Percentiles rank a stretch among this genome's conserved stretches.
These are phyloP conservation scores for Rubus idaeus DNA, from an alignment of 306 rosid genomes.

Conservation along the genomic window DNA sequence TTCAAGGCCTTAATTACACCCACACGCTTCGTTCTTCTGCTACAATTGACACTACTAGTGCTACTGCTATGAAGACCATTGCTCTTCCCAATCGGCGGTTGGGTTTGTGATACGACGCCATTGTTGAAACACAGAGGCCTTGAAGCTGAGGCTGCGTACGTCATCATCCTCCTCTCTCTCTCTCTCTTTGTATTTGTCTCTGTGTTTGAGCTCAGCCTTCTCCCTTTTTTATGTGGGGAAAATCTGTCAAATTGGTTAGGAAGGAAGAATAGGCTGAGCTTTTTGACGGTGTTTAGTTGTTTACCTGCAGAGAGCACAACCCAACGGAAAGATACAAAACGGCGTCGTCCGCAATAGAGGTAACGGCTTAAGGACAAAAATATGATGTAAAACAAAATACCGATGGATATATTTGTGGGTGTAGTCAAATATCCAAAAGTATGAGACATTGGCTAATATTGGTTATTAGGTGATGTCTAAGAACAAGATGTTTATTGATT, in stretches of 20 bases:
- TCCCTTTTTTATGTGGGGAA: background rate
- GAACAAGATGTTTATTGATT: too few species aligned
- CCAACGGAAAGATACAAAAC: too few species aligned
- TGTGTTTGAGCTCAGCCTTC: background rate
- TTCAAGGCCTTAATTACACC: conserved; percentile 37
- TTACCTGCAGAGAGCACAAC: too few species aligned
- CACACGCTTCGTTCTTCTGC: conserved; percentile 28
- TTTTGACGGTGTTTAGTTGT: too few species aligned
- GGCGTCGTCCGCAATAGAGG: too few species aligned
- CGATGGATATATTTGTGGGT: too few species aligned
- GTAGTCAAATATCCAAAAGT: too few species aligned
- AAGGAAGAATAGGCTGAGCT: background rate
- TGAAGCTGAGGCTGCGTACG: conserved; percentile 44
- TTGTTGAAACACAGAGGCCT: conserved; percentile 40
- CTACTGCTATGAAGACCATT: background rate
- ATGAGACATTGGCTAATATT: too few species aligned
- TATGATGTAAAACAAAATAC: too few species aligned
- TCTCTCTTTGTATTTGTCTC: background rate
- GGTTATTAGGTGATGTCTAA: too few species aligned
- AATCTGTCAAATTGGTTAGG: background rate
- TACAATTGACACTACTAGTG: background rate
- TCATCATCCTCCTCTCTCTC: conserved; percentile 48
- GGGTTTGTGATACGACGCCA: conserved; percentile 40
- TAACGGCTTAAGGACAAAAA: too few species aligned
- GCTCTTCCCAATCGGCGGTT: conserved; percentile 31